A percentile compares a stretch with the other conserved stretches of the same genome.
These are phyloP conservation scores for Fusarium tjaetaba DNA, from an alignment of 2,329 filamentous ascomycete species.

Conservation along the genomic window DNA sequence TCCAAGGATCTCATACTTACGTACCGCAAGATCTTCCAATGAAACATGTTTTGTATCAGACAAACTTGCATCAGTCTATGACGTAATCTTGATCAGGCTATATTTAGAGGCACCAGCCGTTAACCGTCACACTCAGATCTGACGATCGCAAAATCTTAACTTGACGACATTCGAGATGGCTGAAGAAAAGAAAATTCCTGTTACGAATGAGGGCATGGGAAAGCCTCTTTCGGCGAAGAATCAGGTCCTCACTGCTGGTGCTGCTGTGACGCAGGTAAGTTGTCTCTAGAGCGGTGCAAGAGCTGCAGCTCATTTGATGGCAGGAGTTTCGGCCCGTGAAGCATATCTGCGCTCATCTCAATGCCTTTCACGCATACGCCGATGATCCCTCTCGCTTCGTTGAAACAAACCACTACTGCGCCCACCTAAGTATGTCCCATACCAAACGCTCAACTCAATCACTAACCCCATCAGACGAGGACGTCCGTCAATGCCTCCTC, in stretches of 20 bases:
- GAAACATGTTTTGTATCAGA: not conserved
- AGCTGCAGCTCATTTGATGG: not conserved
- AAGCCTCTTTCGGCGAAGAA: constrained; percentile 64
- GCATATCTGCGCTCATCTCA: constrained; percentile 82
- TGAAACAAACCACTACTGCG: constrained; percentile 87
- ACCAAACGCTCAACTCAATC: constrained; percentile 39
- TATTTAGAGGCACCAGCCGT: not conserved
- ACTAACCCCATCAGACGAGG: constrained; percentile 55
- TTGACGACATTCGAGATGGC: constrained; percentile 4
- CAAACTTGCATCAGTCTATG: constrained; percentile 8
- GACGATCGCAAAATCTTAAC: constrained; percentile 17
- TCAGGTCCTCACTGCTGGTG: constrained; percentile 69
- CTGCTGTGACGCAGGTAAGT: constrained; percentile 64
- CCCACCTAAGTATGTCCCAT: constrained; percentile 66
- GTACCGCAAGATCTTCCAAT: not conserved
- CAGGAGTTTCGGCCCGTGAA: constrained; percentile 77
- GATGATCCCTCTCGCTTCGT: constrained; percentile 74
- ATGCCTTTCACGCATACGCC: constrained; percentile 89
- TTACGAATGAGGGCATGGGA: constrained; percentile 50
- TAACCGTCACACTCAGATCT: not conserved
- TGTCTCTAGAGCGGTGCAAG: accelerated
- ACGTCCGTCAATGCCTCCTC: constrained; percentile 85
- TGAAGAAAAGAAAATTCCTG: constrained; percentile 3
- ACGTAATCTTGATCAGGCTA: constrained; percentile 11
- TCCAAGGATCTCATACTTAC: not conserved